A percentile compares a stretch with the other conserved stretches of the same genome.
These are phyloP conservation scores for Fomitopsis pulvina DNA, from an alignment of 768 basidiomycete genomes.

Conservation along the genomic window DNA sequence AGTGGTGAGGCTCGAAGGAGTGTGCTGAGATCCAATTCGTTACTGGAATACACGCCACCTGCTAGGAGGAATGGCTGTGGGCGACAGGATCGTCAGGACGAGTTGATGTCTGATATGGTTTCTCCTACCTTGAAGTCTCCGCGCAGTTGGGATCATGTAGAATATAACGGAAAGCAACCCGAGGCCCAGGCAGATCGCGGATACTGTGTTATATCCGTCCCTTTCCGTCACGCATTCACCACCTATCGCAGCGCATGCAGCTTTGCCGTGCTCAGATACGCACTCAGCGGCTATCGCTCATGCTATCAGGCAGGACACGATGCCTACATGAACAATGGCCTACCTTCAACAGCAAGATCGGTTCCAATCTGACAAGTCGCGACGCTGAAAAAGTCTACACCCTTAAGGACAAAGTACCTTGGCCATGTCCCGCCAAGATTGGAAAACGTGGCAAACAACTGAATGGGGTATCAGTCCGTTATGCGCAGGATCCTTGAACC, in stretches of 20 bases:
- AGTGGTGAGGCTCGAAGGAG: too few species aligned
- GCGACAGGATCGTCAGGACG: neutral
- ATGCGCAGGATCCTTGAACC: neutral
- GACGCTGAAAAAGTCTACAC: constrained; percentile 84
- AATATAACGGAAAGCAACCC: constrained; percentile 68
- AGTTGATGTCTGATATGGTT: neutral
- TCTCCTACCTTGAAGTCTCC: constrained; percentile 74
- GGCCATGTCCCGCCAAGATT: constrained; percentile 99
- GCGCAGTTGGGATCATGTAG: constrained; percentile 81
- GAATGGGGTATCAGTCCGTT: too few species aligned
- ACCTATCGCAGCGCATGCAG: constrained; percentile 61
- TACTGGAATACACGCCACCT: constrained; percentile 65
- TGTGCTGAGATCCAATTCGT: too few species aligned
- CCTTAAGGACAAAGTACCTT: constrained; percentile 91
- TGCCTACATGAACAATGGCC: constrained; percentile 2
- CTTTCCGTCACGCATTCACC: constrained; percentile 78
- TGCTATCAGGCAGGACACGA: constrained; percentile 4
- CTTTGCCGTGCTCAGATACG: constrained; percentile 87
- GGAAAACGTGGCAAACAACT: constrained; percentile 54
- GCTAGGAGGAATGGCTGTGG: constrained; percentile 55
- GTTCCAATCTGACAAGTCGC: constrained; percentile 75
- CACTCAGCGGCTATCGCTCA: constrained; percentile 66
- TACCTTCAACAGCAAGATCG: constrained; percentile 52
- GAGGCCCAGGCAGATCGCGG: constrained; percentile 67
- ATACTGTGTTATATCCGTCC: constrained; percentile 91